phyloP scores from a whole-genome alignment of 768 basidiomycete species.

The Boletus reticuloceps region DNA sequence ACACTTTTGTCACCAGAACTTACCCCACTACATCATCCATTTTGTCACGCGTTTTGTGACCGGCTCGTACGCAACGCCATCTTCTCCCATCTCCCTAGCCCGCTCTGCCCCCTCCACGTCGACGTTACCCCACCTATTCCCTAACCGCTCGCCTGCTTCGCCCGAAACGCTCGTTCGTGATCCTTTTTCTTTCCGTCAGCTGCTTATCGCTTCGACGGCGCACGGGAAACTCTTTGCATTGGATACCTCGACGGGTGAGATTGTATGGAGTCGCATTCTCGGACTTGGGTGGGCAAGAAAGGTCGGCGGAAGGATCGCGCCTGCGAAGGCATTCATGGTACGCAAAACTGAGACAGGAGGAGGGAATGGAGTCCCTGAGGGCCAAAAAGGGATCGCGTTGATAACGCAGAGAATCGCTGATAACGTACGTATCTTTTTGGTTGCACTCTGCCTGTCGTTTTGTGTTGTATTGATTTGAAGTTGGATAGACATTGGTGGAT shows the following conservation, averaged over 20 bases:
- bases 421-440: conserved; percentile 46
- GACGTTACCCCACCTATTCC: conserved; percentile 20
- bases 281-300: conserved; percentile 66
- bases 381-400: conserved; percentile 53
- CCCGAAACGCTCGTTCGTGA: conserved; percentile 56
- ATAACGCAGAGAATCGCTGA: conserved; percentile 59
- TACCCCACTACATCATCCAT: conserved; percentile 65
- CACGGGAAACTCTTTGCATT: conserved; percentile 79
- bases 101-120: neutral
- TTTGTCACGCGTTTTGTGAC: conserved; percentile 73
- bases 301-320: conserved; percentile 54
- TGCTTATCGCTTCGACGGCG: conserved; percentile 69
- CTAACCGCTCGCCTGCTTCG: conserved; percentile 26
- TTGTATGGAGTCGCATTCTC: conserved; percentile 79
- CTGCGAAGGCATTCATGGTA: conserved; percentile 59
- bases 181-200: conserved; percentile 82
- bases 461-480: conserved; percentile 6
- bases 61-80: conserved; percentile 57
- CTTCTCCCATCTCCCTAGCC: conserved; percentile 28
- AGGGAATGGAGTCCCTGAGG: conserved; percentile 1
- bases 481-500: conserved; percentile 53
- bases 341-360: conserved; percentile 30
- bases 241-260: conserved; percentile 72
- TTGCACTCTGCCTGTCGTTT: neutral
- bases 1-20: conserved; percentile 41